Conservation (phyloP, 768 basidiomycete species). For the Pisolithus tinctorius region DNA sequence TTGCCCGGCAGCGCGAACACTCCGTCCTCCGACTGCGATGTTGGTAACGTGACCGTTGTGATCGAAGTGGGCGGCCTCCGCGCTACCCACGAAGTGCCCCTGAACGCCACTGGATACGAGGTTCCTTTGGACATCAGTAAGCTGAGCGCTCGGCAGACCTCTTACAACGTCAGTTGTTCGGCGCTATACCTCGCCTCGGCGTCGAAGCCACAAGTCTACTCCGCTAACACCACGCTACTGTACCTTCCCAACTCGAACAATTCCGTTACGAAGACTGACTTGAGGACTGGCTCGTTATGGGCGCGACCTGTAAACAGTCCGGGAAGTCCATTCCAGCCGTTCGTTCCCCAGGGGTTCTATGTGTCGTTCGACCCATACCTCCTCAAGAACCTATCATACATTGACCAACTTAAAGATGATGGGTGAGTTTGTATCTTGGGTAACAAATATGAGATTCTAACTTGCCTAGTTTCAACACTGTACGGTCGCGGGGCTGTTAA, state of each 20-base stretch:
- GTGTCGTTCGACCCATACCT: slow-evolving; percentile 53
- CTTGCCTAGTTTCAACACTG: slow-evolving; percentile 14
- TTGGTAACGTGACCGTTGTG: slow-evolving; percentile 20
- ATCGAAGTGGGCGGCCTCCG: slow-evolving; percentile 24
- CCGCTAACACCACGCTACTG: slow-evolving; percentile 25
- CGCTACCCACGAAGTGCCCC: slow-evolving; percentile 22
- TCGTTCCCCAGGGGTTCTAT: slow-evolving; percentile 73
- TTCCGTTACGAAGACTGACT: slow-evolving; percentile 43
- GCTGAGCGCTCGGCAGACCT: slow-evolving; percentile 21
- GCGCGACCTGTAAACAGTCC: slow-evolving; percentile 26
- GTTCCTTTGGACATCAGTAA: slow-evolving; percentile 28
- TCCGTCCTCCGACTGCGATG: background rate
- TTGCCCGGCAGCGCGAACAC: slow-evolving; percentile 2
- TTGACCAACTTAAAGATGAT: slow-evolving; percentile 52
- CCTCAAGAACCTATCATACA: slow-evolving; percentile 41
- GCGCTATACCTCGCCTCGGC: slow-evolving; percentile 21
- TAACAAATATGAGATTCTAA: background rate
- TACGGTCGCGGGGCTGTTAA: slow-evolving; percentile 3
- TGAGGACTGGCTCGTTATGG: slow-evolving; percentile 39
- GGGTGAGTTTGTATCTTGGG: slow-evolving; percentile 31
- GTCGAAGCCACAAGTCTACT: slow-evolving; percentile 24
- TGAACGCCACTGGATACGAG: slow-evolving; percentile 34
- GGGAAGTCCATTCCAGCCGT: slow-evolving; percentile 24
- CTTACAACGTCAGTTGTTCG: slow-evolving; percentile 30
- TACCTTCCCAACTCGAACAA: slow-evolving; percentile 34